phyloP scores from a whole-genome alignment of 106 monocot genomes.

The Dioscorea dumetorum region DNA sequence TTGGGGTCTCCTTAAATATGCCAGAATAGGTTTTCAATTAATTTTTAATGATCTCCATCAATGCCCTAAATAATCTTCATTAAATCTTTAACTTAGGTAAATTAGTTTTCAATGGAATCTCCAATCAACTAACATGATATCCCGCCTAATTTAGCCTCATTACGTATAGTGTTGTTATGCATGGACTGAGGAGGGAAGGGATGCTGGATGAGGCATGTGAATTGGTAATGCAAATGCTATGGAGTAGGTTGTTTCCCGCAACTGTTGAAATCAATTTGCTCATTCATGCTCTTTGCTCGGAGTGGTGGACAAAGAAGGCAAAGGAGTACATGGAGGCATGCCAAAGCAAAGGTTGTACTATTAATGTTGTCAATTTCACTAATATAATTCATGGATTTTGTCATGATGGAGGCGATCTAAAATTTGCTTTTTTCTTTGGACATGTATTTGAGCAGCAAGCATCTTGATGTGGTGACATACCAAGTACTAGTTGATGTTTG shows the following conservation, averaged over 20 bases:
- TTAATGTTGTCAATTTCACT: conserved; percentile 89
- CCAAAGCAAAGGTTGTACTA: conserved; percentile 76
- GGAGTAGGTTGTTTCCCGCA: conserved; percentile 73
- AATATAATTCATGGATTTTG: conserved; percentile 92
- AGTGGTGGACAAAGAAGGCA: conserved; percentile 36
- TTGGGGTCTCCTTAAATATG: no score
- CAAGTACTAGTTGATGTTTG: conserved; percentile 70
- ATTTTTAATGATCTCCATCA: no score
- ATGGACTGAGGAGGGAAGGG: conserved; percentile 82
- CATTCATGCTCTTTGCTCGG: conserved; percentile 66
- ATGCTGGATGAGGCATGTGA: conserved; percentile 72
- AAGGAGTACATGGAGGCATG: conserved; percentile 85
- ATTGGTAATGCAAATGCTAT: conserved; percentile 65
- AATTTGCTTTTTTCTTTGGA: conserved; percentile 77
- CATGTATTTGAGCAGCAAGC: conserved; percentile 82
- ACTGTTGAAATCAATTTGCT: conserved; percentile 67
- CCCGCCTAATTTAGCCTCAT: no score
- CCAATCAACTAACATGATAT: no score
- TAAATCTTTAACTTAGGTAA: no score
- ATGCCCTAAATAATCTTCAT: no score
- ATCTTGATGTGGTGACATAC: conserved; percentile 88
- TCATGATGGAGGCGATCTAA: conserved; percentile 46
- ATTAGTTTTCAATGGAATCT: no score
- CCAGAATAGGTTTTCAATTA: no score
- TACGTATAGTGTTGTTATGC: conserved; percentile 90